phyloP scores from a whole-genome alignment of 2,329 filamentous ascomycete species.

The Fusarium algeriense region DNA sequence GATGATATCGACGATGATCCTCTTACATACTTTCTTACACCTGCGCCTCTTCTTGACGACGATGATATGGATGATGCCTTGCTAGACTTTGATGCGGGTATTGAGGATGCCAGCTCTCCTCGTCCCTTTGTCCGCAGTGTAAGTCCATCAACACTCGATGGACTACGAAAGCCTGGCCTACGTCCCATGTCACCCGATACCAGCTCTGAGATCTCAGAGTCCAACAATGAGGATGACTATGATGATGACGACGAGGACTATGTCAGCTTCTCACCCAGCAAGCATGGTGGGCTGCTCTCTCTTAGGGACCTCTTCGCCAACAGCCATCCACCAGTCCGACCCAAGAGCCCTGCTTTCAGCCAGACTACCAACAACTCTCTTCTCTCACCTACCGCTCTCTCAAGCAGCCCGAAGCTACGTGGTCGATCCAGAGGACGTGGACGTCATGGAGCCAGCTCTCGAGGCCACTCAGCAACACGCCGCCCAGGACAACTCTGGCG shows the following conservation, averaged over 20 bases:
- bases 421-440: conserved; percentile 50
- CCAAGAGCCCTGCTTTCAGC: conserved; percentile 51
- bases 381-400: conserved; percentile 44
- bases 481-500: conserved; percentile 63
- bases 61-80: conserved; percentile 59
- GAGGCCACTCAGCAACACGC: conserved; percentile 49
- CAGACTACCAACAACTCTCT: conserved; percentile 48
- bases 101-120: conserved; percentile 63
- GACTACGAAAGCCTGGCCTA: conserved; percentile 58
- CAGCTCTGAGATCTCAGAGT: conserved; percentile 56
- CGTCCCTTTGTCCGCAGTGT: conserved; percentile 64
- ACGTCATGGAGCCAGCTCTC: conserved; percentile 44
- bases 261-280: conserved; percentile 60
- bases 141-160: conserved; percentile 67
- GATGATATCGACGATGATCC: conserved; percentile 66
- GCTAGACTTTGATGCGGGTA: conserved; percentile 69
- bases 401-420: conserved; percentile 45
- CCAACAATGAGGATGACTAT: conserved; percentile 61
- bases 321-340: conserved; percentile 48
- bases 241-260: conserved; percentile 65
- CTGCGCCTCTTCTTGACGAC: conserved; percentile 57
- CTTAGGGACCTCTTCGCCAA: conserved; percentile 59
- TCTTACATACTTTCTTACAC: conserved; percentile 68
- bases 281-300: conserved; percentile 55
- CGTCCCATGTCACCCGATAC: conserved; percentile 45